Percentiles rank a stretch among this genome's conserved stretches.
These are phyloP conservation scores for Backusella tuberculispora DNA, from an alignment of 192 early-diverging fungal genomes.

Conservation along the genomic window DNA sequence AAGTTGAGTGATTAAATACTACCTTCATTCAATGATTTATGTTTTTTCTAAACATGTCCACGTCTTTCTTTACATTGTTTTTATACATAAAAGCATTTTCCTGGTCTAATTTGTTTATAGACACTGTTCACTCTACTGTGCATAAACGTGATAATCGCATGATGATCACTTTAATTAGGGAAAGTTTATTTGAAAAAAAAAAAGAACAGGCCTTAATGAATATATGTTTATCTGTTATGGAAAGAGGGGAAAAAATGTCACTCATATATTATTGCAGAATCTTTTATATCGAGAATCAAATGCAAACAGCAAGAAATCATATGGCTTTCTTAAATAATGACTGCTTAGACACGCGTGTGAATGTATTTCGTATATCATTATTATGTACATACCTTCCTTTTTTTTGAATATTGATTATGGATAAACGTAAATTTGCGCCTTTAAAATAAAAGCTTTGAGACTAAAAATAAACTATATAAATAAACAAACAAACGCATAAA, in stretches of 20 bases:
- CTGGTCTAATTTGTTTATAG: not conserved
- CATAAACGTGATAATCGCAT: not conserved
- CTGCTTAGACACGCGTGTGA: not conserved
- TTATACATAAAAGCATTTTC: not conserved
- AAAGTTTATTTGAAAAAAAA: not conserved
- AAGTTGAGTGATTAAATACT: too few relatives aligned
- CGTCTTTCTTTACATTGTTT: not conserved
- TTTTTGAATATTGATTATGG: not conserved
- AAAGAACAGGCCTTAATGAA: not conserved
- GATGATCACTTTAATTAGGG: not conserved
- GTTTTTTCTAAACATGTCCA: slow-evolving; percentile 3
- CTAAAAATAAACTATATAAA: slow-evolving; percentile 5
- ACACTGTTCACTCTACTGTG: not conserved
- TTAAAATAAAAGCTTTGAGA: not conserved
- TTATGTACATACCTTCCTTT: not conserved
- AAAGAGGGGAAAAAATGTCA: not conserved
- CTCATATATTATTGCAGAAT: not conserved
- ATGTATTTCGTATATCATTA: not conserved
- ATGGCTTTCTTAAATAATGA: not conserved
- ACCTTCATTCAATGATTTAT: not conserved
- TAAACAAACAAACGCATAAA: too few relatives aligned
- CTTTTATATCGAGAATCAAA: not conserved
- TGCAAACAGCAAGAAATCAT: not conserved
- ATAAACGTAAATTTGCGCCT: not conserved
- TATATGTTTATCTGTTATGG: not conserved